Base-by-base conservation (phyloP, 2,329 filamentous ascomycete genomes). In the Fusarium clavum region DNA sequence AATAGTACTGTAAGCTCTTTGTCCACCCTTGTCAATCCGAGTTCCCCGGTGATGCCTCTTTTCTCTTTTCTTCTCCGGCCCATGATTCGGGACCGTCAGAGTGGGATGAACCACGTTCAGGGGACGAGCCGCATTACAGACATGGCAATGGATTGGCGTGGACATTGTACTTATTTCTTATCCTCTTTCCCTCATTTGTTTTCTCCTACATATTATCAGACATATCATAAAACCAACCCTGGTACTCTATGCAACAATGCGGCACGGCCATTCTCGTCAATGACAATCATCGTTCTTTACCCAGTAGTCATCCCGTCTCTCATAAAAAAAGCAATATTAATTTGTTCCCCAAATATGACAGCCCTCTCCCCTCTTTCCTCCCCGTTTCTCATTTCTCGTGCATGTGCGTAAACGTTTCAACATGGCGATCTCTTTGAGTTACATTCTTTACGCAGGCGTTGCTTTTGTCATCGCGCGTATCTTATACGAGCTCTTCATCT, bases 401-500 rank as follows among this genome's bases (percentile, higher is more conserved):
- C 16, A 32, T 16, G 27, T 12, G 20, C 12, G 11, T 25, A 16
- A 3, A 11, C 10, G 59, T 45, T 45, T 68, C 53, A 51, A n/a
- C 2, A 70, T 70, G 68, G 52, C 55, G 4, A 14, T 71, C 16
- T 49, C 57, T 6, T 18, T 55, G 8, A 57, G 46, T 13, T 43
- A 68, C 44, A 34, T 54, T 9, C n/a, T 69, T 13, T 64, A 69
- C 2, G 52, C 24, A 1, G 43, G 54, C 16, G 25, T 69, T 56
- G 52, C 54, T 53, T 45, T 70, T 38, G 34, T 65, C 10, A 3
- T 57, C 8, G 20, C 64, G 11, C 47, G 44, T 9, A 38, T 69
- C 6, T 8, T 71, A 22, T 71, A 70, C 25, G 58, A 71, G 9
- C 11, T 64, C n/a, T 61, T 65, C 6, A 16, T 69, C 11, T 69